Conservation (phyloP, 768 basidiomycete species). For the Auriculariales sp. region DNA sequence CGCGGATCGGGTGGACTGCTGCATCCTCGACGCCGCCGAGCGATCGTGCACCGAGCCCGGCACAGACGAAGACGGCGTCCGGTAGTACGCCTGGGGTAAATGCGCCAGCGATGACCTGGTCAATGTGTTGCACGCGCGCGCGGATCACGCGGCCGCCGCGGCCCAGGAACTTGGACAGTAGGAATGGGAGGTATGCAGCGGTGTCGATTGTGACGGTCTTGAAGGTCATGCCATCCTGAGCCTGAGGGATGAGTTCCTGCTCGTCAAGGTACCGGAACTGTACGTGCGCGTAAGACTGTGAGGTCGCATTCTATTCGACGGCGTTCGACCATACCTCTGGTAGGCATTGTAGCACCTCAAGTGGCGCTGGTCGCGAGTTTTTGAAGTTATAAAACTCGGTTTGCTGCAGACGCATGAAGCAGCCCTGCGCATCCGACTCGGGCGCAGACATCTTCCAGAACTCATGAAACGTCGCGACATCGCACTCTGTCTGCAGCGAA, state of each 20-base stretch:
- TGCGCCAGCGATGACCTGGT: conserved; percentile 49
- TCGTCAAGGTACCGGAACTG: conserved; percentile 24
- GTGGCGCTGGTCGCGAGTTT: conserved; percentile 22
- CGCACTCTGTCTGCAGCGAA: conserved; percentile 43
- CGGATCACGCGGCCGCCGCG: conserved; percentile 50
- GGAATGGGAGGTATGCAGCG: conserved; percentile 46
- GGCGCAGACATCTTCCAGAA: conserved; percentile 62
- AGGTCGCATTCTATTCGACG: conserved; percentile 12
- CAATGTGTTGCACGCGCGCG: conserved; percentile 49
- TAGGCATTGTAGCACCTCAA: conserved; percentile 7
- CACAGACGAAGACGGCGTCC: conserved; percentile 53
- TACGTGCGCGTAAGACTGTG: not conserved
- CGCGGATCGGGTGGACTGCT: conserved; percentile 12
- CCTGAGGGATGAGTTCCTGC: conserved; percentile 26
- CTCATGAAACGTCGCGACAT: conserved; percentile 55
- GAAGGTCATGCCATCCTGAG: conserved; percentile 41
- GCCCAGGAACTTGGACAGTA: conserved; percentile 40
- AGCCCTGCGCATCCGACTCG: conserved; percentile 33
- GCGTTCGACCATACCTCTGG: conserved; percentile 12
- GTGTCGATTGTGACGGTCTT: conserved; percentile 56
- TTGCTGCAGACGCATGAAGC: conserved; percentile 50
- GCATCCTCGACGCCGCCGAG: conserved; percentile 39
- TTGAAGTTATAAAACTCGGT: conserved; percentile 40
- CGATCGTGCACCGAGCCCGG: conserved; percentile 43
- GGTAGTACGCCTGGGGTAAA: conserved; percentile 4